Base-by-base conservation (phyloP, 495 filamentous ascomycete species). In the Daldinia decipiens region DNA sequence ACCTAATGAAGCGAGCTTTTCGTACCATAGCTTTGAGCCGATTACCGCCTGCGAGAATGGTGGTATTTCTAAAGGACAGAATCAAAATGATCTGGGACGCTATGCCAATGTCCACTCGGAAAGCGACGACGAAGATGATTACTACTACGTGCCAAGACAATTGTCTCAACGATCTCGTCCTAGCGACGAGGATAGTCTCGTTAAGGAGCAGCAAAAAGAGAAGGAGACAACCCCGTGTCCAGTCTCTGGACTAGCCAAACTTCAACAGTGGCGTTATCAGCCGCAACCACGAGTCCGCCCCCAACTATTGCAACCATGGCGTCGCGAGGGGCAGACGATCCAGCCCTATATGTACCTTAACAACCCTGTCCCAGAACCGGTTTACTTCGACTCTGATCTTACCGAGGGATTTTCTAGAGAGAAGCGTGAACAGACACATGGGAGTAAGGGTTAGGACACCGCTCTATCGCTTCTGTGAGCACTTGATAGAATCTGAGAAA, bases 231-330 rank as follows among this genome's bases (percentile, higher is more conserved):
- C 34, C 13, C 56, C 36, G 8, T 19, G 12, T 11, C 38, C 58
- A 8, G 58, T 60, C 31, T 55, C 54, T 6, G 45, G 65, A 12
- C 21, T 38, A 3, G 27, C 34, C 3, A 54, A 39, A 1, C 58
- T 70, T 9, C 68, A 70, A 32, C 61, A 65, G 17, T 70, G 68
- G 68, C 61, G 68, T 0, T 70, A 61, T 40, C 56, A 61, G n/a
- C 68, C 67, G 9, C 45, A 34, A 36, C 45, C 47, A 13, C 56
- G 27, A 38, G 27, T 13, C 11, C 67, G 24, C 40, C 45, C 0
- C 6, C 52, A 55, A 32, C 27, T 34, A 11, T 1, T 31, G 3
- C 52, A 55, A 13, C 52, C 27, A 19, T 21, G 32, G 54, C 11
- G 17, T 21, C n/a, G 32, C 32, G 54, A 34, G 19, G 32, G n/a